Evolutionary conservation across 345 rosid genomes (phyloP).

Genomic region (Barbarea vulgaris): DNA sequence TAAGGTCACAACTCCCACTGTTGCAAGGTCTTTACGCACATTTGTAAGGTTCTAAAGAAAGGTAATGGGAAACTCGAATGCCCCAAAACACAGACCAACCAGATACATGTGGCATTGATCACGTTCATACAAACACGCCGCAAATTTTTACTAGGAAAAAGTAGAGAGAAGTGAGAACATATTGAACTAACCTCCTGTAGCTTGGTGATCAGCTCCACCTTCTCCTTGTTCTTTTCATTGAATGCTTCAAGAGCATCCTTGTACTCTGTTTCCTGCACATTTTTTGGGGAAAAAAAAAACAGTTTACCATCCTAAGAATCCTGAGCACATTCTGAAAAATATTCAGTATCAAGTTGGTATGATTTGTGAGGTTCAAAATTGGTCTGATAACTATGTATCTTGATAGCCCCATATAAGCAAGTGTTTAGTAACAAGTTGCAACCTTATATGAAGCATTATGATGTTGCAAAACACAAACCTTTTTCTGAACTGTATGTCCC

Average conservation of each 20-base stretch:
- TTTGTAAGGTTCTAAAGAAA: constrained; percentile 3
- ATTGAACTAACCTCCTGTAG: constrained; percentile 64
- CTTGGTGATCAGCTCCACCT: constrained; percentile 83
- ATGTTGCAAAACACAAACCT: constrained; percentile 52
- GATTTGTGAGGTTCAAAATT: not conserved
- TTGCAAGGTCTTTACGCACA: not conserved
- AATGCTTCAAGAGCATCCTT: constrained; percentile 80
- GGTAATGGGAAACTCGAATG: not conserved
- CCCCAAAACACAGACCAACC: constrained; percentile 2
- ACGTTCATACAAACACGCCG: not conserved
- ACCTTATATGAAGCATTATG: not conserved
- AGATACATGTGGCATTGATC: not conserved
- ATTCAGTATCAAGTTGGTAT: not conserved
- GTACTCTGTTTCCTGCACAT: constrained; percentile 77
- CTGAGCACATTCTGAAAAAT: not conserved
- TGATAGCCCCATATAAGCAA: no score
- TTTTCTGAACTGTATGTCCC: constrained; percentile 83
- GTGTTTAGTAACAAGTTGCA: not conserved
- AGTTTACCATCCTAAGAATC: not conserved
- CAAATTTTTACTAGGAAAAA: not conserved
- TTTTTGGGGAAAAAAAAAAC: not conserved
- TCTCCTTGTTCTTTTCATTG: constrained; percentile 85
- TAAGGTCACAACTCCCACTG: not conserved
- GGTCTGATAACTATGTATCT: no score
- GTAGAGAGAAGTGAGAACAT: constrained; percentile 12